These are phyloP conservation scores for Penicillium sp. DNA, from an alignment of 2,329 filamentous ascomycete species.

Conservation along the genomic window DNA sequence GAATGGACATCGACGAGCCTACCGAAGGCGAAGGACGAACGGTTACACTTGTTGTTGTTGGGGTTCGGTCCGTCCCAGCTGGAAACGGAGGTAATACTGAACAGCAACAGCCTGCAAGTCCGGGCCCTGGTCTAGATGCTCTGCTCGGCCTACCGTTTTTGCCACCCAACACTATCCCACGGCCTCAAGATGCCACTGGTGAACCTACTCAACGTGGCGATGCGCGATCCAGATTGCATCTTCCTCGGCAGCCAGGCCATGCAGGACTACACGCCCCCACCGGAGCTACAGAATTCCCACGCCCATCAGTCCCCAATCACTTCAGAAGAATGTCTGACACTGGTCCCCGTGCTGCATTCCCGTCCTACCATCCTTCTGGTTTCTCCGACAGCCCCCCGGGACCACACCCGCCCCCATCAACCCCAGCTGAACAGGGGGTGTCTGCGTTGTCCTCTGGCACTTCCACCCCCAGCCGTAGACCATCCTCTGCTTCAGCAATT, in stretches of 20 bases:
- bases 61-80: constrained; percentile 65
- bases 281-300: constrained; percentile 54
- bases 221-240: constrained; percentile 53
- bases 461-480: constrained; percentile 50
- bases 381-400: constrained; percentile 58
- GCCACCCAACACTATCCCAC: constrained; percentile 44
- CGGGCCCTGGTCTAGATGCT: constrained; percentile 46
- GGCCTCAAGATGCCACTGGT: constrained; percentile 47
- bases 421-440: constrained; percentile 59
- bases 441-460: constrained; percentile 56
- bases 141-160: constrained; percentile 48
- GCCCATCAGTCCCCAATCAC: constrained; percentile 48
- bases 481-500: constrained; percentile 50
- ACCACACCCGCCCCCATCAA: constrained; percentile 62
- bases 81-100: constrained; percentile 47
- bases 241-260: constrained; percentile 55
- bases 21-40: constrained; percentile 55
- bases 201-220: constrained; percentile 55
- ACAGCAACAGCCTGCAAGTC: constrained; percentile 44
- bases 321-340: constrained; percentile 37
- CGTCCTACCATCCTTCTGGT: constrained; percentile 43
- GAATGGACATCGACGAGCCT: constrained; percentile 43
- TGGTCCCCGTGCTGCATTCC: constrained; percentile 27
- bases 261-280: constrained; percentile 52
- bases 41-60: constrained; percentile 69